These are phyloP conservation scores for Filobasidium wieringae DNA, from an alignment of 768 basidiomycete species.

Conservation along the genomic window DNA sequence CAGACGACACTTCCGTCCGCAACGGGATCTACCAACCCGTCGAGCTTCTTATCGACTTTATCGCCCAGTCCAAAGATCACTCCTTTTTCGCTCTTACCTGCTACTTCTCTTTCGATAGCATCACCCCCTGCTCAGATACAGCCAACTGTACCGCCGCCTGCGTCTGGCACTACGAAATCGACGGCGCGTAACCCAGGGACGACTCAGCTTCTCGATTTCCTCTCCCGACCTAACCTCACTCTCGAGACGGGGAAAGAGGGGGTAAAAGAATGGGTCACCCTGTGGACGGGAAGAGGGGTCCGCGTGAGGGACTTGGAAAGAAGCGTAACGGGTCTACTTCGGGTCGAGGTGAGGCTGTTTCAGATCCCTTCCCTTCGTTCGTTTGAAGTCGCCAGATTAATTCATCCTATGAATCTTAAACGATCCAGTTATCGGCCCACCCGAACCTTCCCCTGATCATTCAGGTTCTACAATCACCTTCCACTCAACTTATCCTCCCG, in stretches of 20 bases:
- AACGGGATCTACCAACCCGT: too few relatives aligned
- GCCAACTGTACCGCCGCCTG: background rate
- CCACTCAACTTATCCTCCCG: background rate
- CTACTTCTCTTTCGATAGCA: background rate
- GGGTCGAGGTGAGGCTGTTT: background rate
- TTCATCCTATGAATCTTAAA: background rate
- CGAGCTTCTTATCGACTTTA: too few relatives aligned
- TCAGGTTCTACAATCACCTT: background rate
- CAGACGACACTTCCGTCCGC: too few relatives aligned
- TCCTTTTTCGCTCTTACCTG: background rate
- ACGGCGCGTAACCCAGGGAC: too few relatives aligned
- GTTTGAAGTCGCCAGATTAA: background rate
- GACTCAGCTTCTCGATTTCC: background rate
- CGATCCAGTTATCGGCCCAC: background rate
- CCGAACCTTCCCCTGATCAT: background rate
- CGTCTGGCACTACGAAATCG: too few relatives aligned
- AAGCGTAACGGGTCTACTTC: background rate
- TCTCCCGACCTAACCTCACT: background rate
- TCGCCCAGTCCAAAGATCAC: too few relatives aligned
- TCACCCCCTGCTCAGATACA: background rate
- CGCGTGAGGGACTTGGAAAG: background rate
- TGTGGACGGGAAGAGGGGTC: background rate
- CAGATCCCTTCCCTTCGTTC: too few relatives aligned
- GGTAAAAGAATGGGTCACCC: background rate
- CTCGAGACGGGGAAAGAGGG: background rate